phyloP scores from a whole-genome alignment of 2,329 filamentous ascomycete genomes.

The Penicillium sp. region DNA sequence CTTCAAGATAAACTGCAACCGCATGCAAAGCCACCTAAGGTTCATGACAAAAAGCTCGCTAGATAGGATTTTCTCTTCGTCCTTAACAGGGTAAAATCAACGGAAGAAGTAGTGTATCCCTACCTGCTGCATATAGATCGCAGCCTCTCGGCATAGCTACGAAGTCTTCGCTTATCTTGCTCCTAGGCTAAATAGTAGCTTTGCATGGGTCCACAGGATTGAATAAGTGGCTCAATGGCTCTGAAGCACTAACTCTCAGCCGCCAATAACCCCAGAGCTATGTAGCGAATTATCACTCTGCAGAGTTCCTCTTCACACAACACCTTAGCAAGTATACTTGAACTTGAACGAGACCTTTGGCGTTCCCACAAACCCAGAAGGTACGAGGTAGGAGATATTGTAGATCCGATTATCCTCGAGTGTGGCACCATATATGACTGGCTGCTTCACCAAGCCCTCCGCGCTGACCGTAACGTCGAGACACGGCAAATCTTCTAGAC shows the following conservation, averaged over 20 bases:
- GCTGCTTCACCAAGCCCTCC: constrained; percentile 42
- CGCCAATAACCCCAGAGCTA: not conserved
- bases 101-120: too few relatives aligned
- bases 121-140: too few relatives aligned
- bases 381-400: constrained; percentile 53
- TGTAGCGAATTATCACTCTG: not conserved
- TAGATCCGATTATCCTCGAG: constrained; percentile 51
- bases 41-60: not conserved
- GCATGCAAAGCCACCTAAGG: not conserved
- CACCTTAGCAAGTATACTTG: constrained; percentile 36
- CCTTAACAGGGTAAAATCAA: not conserved
- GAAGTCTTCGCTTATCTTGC: not conserved
- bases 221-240: not conserved
- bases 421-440: constrained; percentile 42
- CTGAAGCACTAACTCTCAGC: not conserved
- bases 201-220: not conserved
- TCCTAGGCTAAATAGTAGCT: not conserved
- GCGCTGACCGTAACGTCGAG: constrained; percentile 46
- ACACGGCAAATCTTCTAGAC: constrained; percentile 46
- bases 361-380: constrained; percentile 32
- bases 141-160: not conserved
- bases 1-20: not conserved
- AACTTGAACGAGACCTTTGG: constrained; percentile 40
- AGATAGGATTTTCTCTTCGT: not conserved
- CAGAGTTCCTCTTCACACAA: too few relatives aligned